Conservation (phyloP, 2,329 filamentous ascomycete species). For the Ascochyta koolunga region DNA sequence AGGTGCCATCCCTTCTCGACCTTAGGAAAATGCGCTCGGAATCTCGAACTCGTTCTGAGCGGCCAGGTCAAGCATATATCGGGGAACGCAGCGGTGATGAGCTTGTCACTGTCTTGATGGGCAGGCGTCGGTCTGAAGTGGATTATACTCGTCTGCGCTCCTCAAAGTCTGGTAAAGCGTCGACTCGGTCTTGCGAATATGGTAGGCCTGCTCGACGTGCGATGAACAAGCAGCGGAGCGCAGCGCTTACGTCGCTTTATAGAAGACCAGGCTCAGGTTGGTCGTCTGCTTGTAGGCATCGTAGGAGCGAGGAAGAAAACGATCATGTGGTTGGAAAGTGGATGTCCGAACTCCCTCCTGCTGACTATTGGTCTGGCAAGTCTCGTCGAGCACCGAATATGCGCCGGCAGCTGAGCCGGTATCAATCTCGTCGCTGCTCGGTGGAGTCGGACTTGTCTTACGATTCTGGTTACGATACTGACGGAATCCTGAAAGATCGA, state of each 20-base stretch:
- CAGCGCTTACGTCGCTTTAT: not conserved
- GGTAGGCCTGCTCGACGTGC: not conserved
- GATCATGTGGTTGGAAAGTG: slow-evolving; percentile 2
- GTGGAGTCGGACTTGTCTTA: not conserved
- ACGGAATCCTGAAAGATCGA: not conserved
- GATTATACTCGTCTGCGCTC: not conserved
- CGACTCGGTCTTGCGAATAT: not conserved
- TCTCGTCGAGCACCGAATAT: not conserved
- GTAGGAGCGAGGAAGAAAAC: not conserved
- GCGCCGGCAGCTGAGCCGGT: not conserved
- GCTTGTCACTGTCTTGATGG: not conserved
- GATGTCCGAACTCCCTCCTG: not conserved
- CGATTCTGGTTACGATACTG: not conserved
- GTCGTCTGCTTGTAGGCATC: not conserved
- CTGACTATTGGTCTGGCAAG: not conserved
- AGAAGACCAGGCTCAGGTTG: not conserved
- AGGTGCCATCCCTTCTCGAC: not conserved
- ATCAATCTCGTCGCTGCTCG: not conserved
- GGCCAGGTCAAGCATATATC: not conserved
- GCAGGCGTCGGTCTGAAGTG: not conserved
- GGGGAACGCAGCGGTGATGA: not conserved
- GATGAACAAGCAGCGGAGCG: not conserved
- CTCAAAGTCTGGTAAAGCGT: not conserved
- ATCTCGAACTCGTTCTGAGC: not conserved
- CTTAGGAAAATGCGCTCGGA: not conserved